These are phyloP conservation scores for Hypoxylon fragiforme DNA, from an alignment of 495 filamentous ascomycete species.

Conservation along the genomic window DNA sequence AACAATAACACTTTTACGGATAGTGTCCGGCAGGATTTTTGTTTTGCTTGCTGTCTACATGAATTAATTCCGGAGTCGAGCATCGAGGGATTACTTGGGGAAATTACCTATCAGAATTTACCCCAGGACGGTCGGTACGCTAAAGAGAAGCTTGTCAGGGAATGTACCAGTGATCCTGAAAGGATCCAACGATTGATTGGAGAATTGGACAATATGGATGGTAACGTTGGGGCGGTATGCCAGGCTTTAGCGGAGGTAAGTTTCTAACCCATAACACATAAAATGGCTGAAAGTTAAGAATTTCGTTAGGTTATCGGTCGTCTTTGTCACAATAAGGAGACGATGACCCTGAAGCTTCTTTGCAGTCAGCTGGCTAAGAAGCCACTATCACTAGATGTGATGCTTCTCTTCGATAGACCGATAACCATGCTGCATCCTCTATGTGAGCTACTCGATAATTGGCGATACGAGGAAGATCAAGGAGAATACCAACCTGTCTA, in stretches of 20 bases:
- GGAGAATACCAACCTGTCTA: slow-evolving; percentile 95
- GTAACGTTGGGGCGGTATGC: slow-evolving; percentile 89
- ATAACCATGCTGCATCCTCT: slow-evolving; percentile 78
- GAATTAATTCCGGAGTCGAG: slow-evolving; percentile 74
- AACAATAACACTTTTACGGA: slow-evolving; percentile 74
- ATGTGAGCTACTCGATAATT: slow-evolving; percentile 82
- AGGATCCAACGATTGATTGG: slow-evolving; percentile 71
- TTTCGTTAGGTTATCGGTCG: slow-evolving; percentile 66
- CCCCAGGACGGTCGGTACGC: slow-evolving; percentile 74
- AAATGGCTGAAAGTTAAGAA: slow-evolving; percentile 17
- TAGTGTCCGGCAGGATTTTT: slow-evolving; percentile 86
- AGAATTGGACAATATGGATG: slow-evolving; percentile 90
- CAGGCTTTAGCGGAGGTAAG: slow-evolving; percentile 77
- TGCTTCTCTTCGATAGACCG: slow-evolving; percentile 81
- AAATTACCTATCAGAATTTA: slow-evolving; percentile 80
- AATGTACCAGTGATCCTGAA: slow-evolving; percentile 72
- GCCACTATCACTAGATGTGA: slow-evolving; percentile 76
- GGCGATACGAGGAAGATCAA: slow-evolving; percentile 93
- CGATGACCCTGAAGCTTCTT: slow-evolving; percentile 83
- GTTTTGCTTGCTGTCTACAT: slow-evolving; percentile 89
- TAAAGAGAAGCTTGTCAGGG: slow-evolving; percentile 73
- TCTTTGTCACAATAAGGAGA: slow-evolving; percentile 82
- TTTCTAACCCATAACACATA: background rate
- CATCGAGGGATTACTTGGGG: slow-evolving; percentile 80
- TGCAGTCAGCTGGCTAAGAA: slow-evolving; percentile 80